Percentiles rank a stretch among this genome's conserved stretches.
These are phyloP conservation scores for Solanum ahanhuiri DNA, from an alignment of 257 asterid genomes.

Conservation along the genomic window DNA sequence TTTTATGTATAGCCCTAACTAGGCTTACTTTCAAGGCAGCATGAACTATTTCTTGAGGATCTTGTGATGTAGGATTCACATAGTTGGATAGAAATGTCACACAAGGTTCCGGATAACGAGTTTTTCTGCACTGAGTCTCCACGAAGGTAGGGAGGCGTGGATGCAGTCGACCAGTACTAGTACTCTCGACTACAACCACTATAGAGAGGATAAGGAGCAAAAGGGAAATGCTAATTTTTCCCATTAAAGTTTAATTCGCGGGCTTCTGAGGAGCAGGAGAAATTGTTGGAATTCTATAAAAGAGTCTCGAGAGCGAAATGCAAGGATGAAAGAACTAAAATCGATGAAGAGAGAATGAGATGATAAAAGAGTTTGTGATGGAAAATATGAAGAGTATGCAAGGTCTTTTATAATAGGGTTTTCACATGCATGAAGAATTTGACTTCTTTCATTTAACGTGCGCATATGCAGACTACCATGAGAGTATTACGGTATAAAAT, in stretches of 20 bases:
- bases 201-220: constrained; percentile 11
- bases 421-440: constrained; percentile 4
- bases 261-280: no score
- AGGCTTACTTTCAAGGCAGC: constrained; percentile 41
- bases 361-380: not conserved
- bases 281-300: no score
- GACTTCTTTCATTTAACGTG: not conserved
- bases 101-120: constrained; percentile 33
- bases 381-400: constrained; percentile 1
- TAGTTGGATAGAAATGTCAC: constrained; percentile 20
- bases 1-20: constrained; percentile 30
- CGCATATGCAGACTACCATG: not conserved
- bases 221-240: not conserved
- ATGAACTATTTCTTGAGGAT: constrained; percentile 36
- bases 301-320: no score
- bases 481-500: not conserved
- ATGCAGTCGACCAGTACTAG: not conserved
- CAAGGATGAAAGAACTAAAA: no score
- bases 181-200: not conserved
- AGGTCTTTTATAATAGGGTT: constrained; percentile 23
- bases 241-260: not conserved
- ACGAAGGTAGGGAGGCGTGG: constrained; percentile 14
- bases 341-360: not conserved
- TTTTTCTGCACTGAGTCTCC: constrained; percentile 30
- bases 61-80: constrained; percentile 15